Percentiles rank a stretch among this genome's conserved stretches.
These are phyloP conservation scores for Metschnikowia lochheadii DNA, from an alignment of 805 yeast genomes.

Conservation along the genomic window DNA sequence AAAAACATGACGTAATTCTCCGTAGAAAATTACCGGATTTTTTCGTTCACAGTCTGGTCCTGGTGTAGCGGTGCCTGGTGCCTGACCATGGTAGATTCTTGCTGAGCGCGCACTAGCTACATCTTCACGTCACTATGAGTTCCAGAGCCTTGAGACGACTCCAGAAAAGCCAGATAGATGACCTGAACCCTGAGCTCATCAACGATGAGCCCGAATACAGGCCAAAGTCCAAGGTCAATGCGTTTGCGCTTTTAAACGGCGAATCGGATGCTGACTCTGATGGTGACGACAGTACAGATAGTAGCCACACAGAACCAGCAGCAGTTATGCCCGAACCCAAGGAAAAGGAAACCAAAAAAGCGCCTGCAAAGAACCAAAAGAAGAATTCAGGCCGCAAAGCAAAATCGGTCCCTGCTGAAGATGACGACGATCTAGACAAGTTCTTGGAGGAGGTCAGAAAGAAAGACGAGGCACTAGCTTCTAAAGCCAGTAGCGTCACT, in stretches of 20 bases:
- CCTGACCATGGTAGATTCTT: neutral
- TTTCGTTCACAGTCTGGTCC: too few relatives aligned
- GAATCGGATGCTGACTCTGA: slow-evolving; percentile 16
- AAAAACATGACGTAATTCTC: too few relatives aligned
- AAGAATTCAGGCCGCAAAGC: slow-evolving; percentile 23
- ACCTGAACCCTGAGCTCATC: slow-evolving; percentile 11
- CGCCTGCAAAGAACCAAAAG: slow-evolving; percentile 8
- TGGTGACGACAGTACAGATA: slow-evolving; percentile 14
- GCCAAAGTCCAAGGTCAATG: slow-evolving; percentile 29
- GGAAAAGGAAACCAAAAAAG: slow-evolving; percentile 3
- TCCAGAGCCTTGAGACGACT: slow-evolving; percentile 24
- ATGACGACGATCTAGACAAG: slow-evolving; percentile 58
- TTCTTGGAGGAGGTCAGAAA: slow-evolving; percentile 42
- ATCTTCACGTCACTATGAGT: slow-evolving; percentile 18
- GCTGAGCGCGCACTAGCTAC: neutral
- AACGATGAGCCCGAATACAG: slow-evolving; percentile 11
- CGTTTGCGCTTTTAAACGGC: slow-evolving; percentile 39
- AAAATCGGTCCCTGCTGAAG: slow-evolving; percentile 16
- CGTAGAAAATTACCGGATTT: too few relatives aligned
- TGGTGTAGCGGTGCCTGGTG: neutral
- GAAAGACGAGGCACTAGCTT: slow-evolving; percentile 22
- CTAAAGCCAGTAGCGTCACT: neutral
- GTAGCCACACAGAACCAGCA: slow-evolving; percentile 5
- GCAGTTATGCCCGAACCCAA: slow-evolving; percentile 6
- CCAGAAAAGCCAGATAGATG: slow-evolving; percentile 18